These are phyloP conservation scores for Chlamydomonas reinhardtii DNA, from an alignment of 163 green algal species.

Conservation along the genomic window DNA sequence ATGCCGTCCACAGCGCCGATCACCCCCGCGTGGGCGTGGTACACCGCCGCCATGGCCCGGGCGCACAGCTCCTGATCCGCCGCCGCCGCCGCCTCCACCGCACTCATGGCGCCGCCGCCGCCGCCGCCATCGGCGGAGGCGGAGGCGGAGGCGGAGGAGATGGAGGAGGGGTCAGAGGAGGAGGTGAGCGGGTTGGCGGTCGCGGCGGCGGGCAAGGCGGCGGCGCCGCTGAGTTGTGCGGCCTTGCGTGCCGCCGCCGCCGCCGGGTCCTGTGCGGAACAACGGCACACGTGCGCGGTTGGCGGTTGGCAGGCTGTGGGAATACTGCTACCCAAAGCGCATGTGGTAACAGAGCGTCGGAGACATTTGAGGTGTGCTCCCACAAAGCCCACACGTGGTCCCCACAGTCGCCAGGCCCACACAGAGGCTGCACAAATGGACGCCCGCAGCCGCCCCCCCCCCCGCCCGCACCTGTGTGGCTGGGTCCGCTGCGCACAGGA, in stretches of 20 bases:
- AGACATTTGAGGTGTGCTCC: too few relatives aligned
- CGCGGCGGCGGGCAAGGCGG: not conserved
- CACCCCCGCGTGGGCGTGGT: slow-evolving; percentile 74
- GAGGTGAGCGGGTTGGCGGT: not conserved
- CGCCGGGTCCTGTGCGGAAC: not conserved
- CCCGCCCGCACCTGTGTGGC: not conserved
- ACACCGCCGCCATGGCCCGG: slow-evolving; percentile 88
- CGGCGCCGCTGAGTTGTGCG: not conserved
- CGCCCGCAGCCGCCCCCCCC: too few relatives aligned
- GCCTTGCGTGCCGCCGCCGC: not conserved
- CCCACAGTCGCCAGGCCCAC: too few relatives aligned
- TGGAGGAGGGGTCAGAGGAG: not conserved
- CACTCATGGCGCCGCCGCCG: not conserved
- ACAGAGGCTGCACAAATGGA: too few relatives aligned
- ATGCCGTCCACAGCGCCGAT: slow-evolving; percentile 86
- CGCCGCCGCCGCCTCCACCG: not conserved
- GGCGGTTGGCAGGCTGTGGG: too few relatives aligned
- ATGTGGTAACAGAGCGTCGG: too few relatives aligned
- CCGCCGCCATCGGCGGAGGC: not conserved
- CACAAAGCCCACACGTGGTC: too few relatives aligned
- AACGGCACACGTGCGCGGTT: too few relatives aligned
- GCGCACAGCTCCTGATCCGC: slow-evolving; percentile 79
- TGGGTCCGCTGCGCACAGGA: slow-evolving; percentile 49
- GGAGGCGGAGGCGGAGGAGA: not conserved
- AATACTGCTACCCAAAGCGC: too few relatives aligned